A percentile compares a stretch with the other conserved stretches of the same genome.
phyloP scores from a whole-genome alignment of 176 grass and related monocot species.

The Calamus simplicifolius region DNA sequence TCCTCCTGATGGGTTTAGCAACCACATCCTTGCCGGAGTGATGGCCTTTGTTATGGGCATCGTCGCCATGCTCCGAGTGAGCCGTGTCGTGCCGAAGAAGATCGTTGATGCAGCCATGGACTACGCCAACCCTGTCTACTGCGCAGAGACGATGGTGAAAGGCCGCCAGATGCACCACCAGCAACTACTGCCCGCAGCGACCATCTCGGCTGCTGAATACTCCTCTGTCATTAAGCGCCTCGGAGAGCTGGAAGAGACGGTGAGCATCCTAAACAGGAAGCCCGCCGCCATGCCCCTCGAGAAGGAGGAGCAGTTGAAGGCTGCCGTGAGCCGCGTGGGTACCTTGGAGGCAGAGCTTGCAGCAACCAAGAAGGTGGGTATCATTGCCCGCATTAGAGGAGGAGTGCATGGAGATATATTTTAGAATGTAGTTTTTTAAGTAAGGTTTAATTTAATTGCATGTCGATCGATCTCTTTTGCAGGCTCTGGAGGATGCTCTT shows the following conservation, averaged over 20 bases:
- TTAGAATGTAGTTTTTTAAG: too few relatives aligned
- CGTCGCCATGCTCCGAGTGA: slow-evolving; percentile 54
- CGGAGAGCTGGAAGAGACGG: slow-evolving; percentile 70
- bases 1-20: slow-evolving; percentile 35
- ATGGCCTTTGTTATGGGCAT: slow-evolving; percentile 79
- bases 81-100: slow-evolving; percentile 51
- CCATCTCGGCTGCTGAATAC: slow-evolving; percentile 30
- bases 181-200: slow-evolving; percentile 10
- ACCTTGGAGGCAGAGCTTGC: slow-evolving; percentile 77
- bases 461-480: slow-evolving; percentile 21
- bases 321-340: slow-evolving; percentile 58
- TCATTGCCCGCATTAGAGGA: neutral
- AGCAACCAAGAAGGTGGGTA: slow-evolving; percentile 69
- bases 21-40: slow-evolving; percentile 47
- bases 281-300: slow-evolving; percentile 37
- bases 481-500: slow-evolving; percentile 77
- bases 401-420: too few relatives aligned
- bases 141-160: slow-evolving; percentile 18
- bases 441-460: neutral
- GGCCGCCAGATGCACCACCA: slow-evolving; percentile 20
- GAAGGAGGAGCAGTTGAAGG: slow-evolving; percentile 78
- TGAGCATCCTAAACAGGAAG: slow-evolving; percentile 38
- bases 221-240: slow-evolving; percentile 42
- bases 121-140: slow-evolving; percentile 13
- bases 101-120: slow-evolving; percentile 12